Percentiles rank a stretch among this genome's conserved stretches.
Evolutionary conservation across 495 filamentous ascomycete species (phyloP).

Genomic region (Astrocystis sublimbata): DNA sequence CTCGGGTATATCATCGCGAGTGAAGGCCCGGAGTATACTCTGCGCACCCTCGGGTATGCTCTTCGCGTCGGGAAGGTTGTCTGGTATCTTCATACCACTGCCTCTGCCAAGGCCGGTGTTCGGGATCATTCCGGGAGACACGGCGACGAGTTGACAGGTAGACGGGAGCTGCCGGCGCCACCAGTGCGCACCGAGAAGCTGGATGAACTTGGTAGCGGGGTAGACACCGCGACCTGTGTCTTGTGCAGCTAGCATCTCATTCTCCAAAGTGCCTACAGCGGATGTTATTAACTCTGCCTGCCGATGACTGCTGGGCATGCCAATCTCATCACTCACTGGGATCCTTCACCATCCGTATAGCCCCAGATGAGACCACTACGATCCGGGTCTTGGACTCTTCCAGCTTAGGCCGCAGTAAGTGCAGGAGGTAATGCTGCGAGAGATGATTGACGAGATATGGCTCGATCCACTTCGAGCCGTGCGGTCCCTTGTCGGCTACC

Average conservation of each 20-base stretch:
- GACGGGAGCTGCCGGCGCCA: constrained; percentile 48
- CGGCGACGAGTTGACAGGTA: constrained; percentile 42
- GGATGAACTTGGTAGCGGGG: constrained; percentile 42
- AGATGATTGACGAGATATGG: constrained; percentile 46
- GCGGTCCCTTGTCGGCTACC: constrained; percentile 26
- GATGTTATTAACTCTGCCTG: constrained; percentile 7
- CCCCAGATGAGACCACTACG: constrained; percentile 46
- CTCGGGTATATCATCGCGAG: constrained; percentile 43
- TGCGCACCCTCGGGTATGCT: constrained; percentile 40
- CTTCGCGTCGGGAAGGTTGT: constrained; percentile 40
- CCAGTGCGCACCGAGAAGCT: constrained; percentile 49
- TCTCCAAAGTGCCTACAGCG: constrained; percentile 27
- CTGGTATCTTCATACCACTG: constrained; percentile 14
- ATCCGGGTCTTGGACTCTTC: constrained; percentile 38
- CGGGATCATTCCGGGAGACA: constrained; percentile 47
- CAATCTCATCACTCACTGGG: constrained; percentile 25
- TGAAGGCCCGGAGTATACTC: constrained; percentile 44
- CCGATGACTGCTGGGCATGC: not conserved
- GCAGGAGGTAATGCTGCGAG: constrained; percentile 48
- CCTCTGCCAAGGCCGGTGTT: constrained; percentile 34
- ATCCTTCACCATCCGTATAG: constrained; percentile 35
- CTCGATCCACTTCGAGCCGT: constrained; percentile 43
- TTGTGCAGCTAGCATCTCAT: constrained; percentile 33
- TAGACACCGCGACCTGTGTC: constrained; percentile 33
- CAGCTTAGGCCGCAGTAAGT: constrained; percentile 43